Evolutionary conservation across 163 green algal species (phyloP).

Genomic region (Scenedesmus sp.): DNA sequence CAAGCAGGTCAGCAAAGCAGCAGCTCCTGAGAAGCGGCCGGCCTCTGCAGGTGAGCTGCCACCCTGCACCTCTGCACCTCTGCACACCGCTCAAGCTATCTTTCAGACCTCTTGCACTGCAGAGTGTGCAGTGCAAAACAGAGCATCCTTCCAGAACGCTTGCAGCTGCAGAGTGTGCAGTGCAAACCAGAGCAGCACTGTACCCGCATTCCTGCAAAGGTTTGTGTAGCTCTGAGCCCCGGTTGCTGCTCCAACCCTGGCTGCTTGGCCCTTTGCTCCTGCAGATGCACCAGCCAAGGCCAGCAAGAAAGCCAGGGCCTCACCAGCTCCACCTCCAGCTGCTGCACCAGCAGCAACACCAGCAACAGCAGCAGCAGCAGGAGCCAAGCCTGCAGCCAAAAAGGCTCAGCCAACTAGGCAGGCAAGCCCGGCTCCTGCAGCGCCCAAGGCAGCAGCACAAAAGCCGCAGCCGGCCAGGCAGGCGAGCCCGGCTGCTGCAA

Average conservation of each 20-base stretch:
- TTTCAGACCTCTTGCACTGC: background rate
- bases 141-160: background rate
- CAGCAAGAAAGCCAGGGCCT: slow-evolving; percentile 5
- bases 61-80: background rate
- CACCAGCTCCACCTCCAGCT: background rate
- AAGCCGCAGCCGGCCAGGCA: background rate
- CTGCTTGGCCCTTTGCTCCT: background rate
- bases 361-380: background rate
- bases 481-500: background rate
- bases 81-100: background rate
- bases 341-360: background rate
- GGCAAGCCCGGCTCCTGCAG: background rate
- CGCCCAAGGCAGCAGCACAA: background rate
- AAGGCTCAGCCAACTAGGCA: background rate
- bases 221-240: background rate
- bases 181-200: background rate
- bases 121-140: background rate
- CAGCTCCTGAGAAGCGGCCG: slow-evolving; percentile 9
- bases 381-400: background rate
- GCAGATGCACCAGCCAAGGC: background rate
- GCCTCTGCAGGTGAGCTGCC: background rate
- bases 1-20: background rate
- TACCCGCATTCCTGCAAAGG: background rate
- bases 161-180: background rate
- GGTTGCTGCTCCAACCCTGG: background rate